Evolutionary conservation across 441 rosid species (phyloP).

Genomic region (Pelargonium myrrhifolium): DNA sequence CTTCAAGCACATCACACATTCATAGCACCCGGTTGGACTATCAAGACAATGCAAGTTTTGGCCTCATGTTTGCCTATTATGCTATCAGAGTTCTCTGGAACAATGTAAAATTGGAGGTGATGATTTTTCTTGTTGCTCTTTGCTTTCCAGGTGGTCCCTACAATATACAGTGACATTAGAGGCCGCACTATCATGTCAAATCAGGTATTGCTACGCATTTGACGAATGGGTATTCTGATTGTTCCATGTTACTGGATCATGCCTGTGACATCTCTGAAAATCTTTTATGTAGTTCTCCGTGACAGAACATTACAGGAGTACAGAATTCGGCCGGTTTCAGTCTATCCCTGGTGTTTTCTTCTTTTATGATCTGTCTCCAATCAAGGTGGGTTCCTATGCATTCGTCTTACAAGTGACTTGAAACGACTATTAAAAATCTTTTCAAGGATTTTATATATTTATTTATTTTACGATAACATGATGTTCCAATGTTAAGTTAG

Average conservation of each 20-base stretch:
- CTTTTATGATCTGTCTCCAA: constrained; percentile 5
- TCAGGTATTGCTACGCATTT: not conserved
- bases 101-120: too few relatives aligned
- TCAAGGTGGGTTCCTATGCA: not conserved
- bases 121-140: not conserved
- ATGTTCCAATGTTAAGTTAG: too few relatives aligned
- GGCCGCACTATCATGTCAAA: constrained; percentile 1
- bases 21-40: too few relatives aligned
- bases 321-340: constrained; percentile 4
- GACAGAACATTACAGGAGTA: constrained; percentile 3
- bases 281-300: constrained; percentile 3
- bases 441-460: not conserved
- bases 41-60: too few relatives aligned
- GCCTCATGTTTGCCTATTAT: too few relatives aligned
- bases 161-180: not conserved
- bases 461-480: too few relatives aligned
- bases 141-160: constrained; percentile 8
- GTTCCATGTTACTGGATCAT: not conserved
- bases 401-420: not conserved
- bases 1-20: too few relatives aligned
- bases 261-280: not conserved
- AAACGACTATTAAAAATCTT: not conserved
- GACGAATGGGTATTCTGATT: not conserved
- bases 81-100: too few relatives aligned
- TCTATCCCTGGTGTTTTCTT: constrained; percentile 4